These are phyloP conservation scores for Apiospora malaysiana DNA, from an alignment of 2,329 filamentous ascomycete species.

Conservation along the genomic window DNA sequence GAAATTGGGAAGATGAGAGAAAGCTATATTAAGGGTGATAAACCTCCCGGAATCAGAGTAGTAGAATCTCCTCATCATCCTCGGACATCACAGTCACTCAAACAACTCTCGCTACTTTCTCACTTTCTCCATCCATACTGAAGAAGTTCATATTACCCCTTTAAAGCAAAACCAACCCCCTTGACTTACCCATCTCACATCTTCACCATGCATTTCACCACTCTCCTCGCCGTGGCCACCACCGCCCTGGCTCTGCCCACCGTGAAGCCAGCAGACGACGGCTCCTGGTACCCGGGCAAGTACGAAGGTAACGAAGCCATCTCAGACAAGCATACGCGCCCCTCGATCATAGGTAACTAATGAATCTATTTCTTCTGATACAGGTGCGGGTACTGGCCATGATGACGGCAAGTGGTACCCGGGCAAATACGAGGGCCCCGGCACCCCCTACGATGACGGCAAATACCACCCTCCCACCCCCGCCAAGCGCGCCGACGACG, in stretches of 20 bases:
- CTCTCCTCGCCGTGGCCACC: background rate
- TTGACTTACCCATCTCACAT: background rate
- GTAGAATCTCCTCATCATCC: background rate
- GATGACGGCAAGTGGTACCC: slow-evolving; percentile 11
- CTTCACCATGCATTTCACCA: slow-evolving; percentile 10
- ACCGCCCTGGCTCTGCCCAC: slow-evolving; percentile 1
- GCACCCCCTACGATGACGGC: slow-evolving; percentile 3
- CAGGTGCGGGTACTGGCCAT: background rate
- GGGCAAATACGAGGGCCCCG: background rate
- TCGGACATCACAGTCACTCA: background rate
- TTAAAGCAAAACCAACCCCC: background rate
- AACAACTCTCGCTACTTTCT: background rate
- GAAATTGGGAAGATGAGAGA: background rate
- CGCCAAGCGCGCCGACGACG: slow-evolving; percentile 1
- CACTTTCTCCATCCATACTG: background rate
- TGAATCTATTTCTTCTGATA: background rate
- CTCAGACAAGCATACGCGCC: background rate
- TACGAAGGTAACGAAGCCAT: slow-evolving; percentile 8
- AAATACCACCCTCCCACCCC: slow-evolving; percentile 3
- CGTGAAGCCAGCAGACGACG: slow-evolving; percentile 7
- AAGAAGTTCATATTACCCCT: background rate
- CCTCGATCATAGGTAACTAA: background rate
- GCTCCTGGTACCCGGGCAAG: slow-evolving; percentile 16
- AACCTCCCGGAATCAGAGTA: background rate
- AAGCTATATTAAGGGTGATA: background rate